phyloP scores from a whole-genome alignment of 371 early-diverging fungal species.

The Mortierella sp. region DNA sequence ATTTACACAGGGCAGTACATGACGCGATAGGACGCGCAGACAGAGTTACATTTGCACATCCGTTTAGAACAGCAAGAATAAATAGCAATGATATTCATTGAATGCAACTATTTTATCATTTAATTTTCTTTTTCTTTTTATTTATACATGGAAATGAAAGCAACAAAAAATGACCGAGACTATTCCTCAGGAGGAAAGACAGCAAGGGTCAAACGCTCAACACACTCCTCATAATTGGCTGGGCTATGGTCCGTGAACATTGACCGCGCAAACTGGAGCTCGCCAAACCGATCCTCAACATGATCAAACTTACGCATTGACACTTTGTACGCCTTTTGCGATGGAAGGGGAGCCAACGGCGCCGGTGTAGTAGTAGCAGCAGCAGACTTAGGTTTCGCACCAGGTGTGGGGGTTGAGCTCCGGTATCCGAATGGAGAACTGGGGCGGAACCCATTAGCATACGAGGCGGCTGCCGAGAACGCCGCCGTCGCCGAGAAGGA shows the following conservation, averaged over 20 bases:
- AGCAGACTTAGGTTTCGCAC: constrained; percentile 3
- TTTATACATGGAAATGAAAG: background rate
- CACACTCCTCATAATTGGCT: constrained; percentile 72
- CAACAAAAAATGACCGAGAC: background rate
- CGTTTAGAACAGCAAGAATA: too few relatives aligned
- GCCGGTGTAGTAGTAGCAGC: too few relatives aligned
- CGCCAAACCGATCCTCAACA: constrained; percentile 76
- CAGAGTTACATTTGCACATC: background rate
- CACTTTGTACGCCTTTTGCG: constrained; percentile 55
- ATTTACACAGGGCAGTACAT: too few relatives aligned
- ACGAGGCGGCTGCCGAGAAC: constrained; percentile 42
- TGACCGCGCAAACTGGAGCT: constrained; percentile 75
- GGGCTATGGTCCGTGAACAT: constrained; percentile 87
- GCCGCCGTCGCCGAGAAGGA: constrained; percentile 40
- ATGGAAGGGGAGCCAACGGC: background rate
- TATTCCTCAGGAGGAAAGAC: constrained; percentile 33
- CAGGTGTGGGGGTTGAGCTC: constrained; percentile 29
- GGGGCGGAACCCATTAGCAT: constrained; percentile 41
- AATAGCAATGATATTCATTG: too few relatives aligned
- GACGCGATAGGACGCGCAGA: too few relatives aligned
- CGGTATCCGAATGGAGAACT: constrained; percentile 47
- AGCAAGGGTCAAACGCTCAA: constrained; percentile 55
- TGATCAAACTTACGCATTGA: constrained; percentile 75
- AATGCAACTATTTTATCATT: background rate
- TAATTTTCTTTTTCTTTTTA: background rate